Base-by-base conservation (phyloP, 1,284 basidiomycete species). In the Tilletia setariae region DNA sequence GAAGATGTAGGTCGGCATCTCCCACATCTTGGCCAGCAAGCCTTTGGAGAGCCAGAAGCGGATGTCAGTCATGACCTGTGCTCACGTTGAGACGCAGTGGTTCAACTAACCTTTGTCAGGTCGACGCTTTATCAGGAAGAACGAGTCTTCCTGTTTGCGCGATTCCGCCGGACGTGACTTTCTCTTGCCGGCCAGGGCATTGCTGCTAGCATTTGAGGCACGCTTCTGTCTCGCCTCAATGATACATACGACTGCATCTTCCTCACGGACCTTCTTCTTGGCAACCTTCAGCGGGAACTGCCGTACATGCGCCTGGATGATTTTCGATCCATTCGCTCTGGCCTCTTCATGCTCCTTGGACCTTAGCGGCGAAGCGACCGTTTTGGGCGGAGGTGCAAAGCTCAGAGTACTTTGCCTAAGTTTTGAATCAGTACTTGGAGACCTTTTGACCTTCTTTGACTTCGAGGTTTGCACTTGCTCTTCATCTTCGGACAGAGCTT, bases 261-360 rank as follows among this genome's bases (percentile, higher is more conserved):
- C 94, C 77, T 91, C 89, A 47, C 93, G 86, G 1, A 89, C 88
- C 77, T 89, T 91, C 84, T 94, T 94, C 75, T 91, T 90, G 68
- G 89, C 88, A 13, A 86, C 88, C 78, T 90, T 91, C 91, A 96
- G 92, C 0, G 95, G 95, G 81, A 90, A 97, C 21, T 88, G 84
- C 9, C 88, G 90, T 35, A 92, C 90, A 69, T 76, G 72, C 23
- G 56, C 65, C 64, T 73, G 74, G 30, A 72, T 66, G n/a, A 65
- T 49, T 15, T 62, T 47, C 28, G 40, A 74, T 65, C 11, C 32
- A 11, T 23, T 30, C 8, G 53, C 53, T 8, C 21, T 21, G 21
- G 23, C 8, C 7, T 21, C 49, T 28, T 30, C 19, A 6, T 2
- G 23, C 23, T 23, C 13, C n/a, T n/a, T n/a, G n/a, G n/a, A n/a